These are phyloP conservation scores for Musa beccarii DNA, from an alignment of 176 grass and related monocot species.

Conservation along the genomic window DNA sequence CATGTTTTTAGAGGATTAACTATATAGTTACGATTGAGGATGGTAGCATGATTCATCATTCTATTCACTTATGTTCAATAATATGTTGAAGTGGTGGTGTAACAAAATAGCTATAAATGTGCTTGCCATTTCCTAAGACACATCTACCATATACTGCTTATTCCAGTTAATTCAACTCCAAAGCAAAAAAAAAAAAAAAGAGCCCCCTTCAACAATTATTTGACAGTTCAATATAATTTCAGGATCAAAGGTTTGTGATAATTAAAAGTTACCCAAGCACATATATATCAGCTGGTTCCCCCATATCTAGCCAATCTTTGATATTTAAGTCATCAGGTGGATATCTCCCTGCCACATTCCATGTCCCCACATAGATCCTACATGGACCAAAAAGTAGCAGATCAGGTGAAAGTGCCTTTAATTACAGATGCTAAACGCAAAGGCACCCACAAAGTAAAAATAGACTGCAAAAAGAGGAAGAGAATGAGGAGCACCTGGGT, in stretches of 20 bases:
- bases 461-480: neutral
- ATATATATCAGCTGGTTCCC: constrained; percentile 88
- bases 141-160: too few relatives aligned
- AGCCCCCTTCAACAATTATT: constrained; percentile 2
- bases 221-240: constrained; percentile 5
- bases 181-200: neutral
- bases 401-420: neutral
- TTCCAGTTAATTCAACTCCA: too few relatives aligned
- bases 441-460: neutral
- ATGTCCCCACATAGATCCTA: constrained; percentile 78
- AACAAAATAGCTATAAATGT: too few relatives aligned
- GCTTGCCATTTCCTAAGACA: too few relatives aligned
- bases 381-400: neutral
- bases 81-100: too few relatives aligned
- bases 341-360: constrained; percentile 74
- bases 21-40: too few relatives aligned
- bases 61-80: too few relatives aligned
- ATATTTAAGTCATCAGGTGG: constrained; percentile 69
- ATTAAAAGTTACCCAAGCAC: constrained; percentile 62
- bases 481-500: neutral
- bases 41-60: too few relatives aligned
- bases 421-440: neutral
- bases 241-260: neutral
- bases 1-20: too few relatives aligned
- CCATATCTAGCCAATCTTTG: constrained; percentile 78